Base-by-base conservation (phyloP, 345 rosid genomes). In the rapeseed (Brassica napus) region DNA sequence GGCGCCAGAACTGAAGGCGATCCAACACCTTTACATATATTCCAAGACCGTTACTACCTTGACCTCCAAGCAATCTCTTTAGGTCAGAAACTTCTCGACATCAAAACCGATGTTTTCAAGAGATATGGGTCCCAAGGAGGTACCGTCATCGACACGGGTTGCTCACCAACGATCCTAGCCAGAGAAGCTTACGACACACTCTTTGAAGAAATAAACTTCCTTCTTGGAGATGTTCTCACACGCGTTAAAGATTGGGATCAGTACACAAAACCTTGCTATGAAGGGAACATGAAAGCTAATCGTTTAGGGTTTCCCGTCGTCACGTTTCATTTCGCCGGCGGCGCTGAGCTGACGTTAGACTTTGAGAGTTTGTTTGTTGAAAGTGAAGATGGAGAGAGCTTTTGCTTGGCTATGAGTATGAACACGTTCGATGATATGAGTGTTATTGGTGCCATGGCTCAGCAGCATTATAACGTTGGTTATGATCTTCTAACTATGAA, bases 311-410 rank as follows among this genome's bases (percentile, higher is more conserved):
- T 90, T 65, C 93, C 95, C 1, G 74, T 42, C 1, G 80, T 86
- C 49, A 81, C 86, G 28, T 79, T 89, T 18, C 92, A 80, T 69
- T 87, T 89, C 8, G 76, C 82, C 0, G 90, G 57, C 1, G 88
- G 86, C 0, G 92, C 89, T 28, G 90, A 89, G 32, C 70, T 90
- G 74, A 85, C 49, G 7, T 58, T 90, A 68, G 89, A 87, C 26
- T 57, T 68, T 6, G 69, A 73, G 9, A 85, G 88, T 63, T 61
- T 89, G 80, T 90, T 90, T 57, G 80, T 81, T 35, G 83, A 83
- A 59, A 77, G 73, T 73, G 83, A 39, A 4, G 63, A 16, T 8
- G 81, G 68, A 28, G 78, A 86, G 12, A 70, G 60, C 16, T 85
- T 91, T 71, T 91, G 92, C 75, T 75, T 87, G 80, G 85, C 89